Percentiles rank a stretch among this genome's conserved stretches.
Evolutionary conservation across 441 rosid genomes (phyloP).

Genomic region (Populus trichocarpa): DNA sequence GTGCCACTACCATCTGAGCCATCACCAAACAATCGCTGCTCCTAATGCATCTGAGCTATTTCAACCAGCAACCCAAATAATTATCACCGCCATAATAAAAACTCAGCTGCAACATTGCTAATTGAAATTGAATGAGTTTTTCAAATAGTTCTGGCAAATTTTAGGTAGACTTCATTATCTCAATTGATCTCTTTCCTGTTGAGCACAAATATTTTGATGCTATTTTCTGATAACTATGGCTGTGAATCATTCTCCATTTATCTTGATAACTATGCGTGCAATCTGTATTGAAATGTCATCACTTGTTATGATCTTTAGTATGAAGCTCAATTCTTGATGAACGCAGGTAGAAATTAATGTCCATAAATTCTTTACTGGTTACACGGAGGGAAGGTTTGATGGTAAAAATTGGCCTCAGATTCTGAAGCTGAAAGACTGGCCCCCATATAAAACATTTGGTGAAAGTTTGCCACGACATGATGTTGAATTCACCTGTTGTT

Average conservation of each 20-base stretch:
- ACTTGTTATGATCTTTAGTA: neutral
- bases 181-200: neutral
- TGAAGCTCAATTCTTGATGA: neutral
- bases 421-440: slow-evolving; percentile 79
- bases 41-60: neutral
- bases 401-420: slow-evolving; percentile 41
- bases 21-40: neutral
- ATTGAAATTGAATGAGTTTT: neutral
- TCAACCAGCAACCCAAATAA: neutral
- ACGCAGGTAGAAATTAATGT: slow-evolving; percentile 43
- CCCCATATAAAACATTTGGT: slow-evolving; percentile 49
- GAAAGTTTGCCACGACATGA: slow-evolving; percentile 61
- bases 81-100: neutral
- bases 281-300: neutral
- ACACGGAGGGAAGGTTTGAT: slow-evolving; percentile 41
- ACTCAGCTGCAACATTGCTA: neutral
- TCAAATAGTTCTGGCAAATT: neutral
- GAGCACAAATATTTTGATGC: neutral
- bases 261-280: neutral
- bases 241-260: neutral
- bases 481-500: slow-evolving; percentile 50
- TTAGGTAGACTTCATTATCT: neutral
- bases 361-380: slow-evolving; percentile 53
- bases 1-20: neutral
- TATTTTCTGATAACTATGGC: neutral